These are phyloP conservation scores for Metschnikowia hibisci DNA, from an alignment of 805 yeast genomes.

Conservation along the genomic window DNA sequence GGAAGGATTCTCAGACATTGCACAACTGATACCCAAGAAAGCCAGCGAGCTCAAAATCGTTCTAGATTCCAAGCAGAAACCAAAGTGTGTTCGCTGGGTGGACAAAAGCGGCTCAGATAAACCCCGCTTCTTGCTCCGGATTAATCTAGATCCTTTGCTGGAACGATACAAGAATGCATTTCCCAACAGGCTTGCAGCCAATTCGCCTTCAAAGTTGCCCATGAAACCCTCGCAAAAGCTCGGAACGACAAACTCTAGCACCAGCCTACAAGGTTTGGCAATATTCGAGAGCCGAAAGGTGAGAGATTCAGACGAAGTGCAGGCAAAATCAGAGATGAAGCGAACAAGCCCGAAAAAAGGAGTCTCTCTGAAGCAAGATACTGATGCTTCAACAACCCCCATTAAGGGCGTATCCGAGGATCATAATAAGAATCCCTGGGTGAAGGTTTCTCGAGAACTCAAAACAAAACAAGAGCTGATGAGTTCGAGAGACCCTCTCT, in stretches of 20 bases:
- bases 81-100: constrained; percentile 25
- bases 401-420: not conserved
- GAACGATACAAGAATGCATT: constrained; percentile 14
- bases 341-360: not conserved
- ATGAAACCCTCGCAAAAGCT: not conserved
- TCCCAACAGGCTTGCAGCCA: constrained; percentile 1
- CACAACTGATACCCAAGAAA: constrained; percentile 19
- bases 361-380: not conserved
- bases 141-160: constrained; percentile 20
- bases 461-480: constrained; percentile 7
- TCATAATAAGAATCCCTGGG: constrained; percentile 2
- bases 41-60: constrained; percentile 11
- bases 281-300: constrained; percentile 10
- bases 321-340: constrained; percentile 1
- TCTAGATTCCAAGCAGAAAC: constrained; percentile 4
- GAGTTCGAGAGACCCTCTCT: constrained; percentile 18
- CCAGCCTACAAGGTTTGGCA: constrained; percentile 15
- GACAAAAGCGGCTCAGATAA: constrained; percentile 25
- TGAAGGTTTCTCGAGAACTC: constrained; percentile 7
- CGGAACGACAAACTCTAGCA: constrained; percentile 11
- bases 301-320: not conserved
- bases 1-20: constrained; percentile 3
- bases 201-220: constrained; percentile 1
- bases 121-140: constrained; percentile 25
- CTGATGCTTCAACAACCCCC: not conserved